Evolutionary conservation across 139 green algal genomes (phyloP).

Genomic region (Edaphochlamys debaryana): DNA sequence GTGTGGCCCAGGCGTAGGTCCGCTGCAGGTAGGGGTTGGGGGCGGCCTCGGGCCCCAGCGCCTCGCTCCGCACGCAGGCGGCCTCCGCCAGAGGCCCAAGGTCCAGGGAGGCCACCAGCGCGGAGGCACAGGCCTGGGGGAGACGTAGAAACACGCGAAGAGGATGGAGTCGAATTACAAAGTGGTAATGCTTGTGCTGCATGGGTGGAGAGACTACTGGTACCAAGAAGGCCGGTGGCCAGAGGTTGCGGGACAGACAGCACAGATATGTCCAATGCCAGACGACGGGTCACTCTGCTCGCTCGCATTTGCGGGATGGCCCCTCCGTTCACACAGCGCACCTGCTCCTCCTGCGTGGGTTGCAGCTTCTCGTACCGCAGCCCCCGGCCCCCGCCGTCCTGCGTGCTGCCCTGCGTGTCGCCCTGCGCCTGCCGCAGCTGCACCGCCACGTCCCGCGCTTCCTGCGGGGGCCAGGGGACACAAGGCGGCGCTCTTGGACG

Average conservation of each 20-base stretch:
- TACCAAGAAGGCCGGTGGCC: too few species aligned
- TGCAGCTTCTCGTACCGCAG: constrained; percentile 30
- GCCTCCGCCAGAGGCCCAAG: neutral
- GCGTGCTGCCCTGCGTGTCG: neutral
- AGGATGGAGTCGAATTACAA: too few species aligned
- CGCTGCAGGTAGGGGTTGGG: constrained; percentile 14
- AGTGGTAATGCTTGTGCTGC: too few species aligned
- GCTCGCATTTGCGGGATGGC: too few species aligned
- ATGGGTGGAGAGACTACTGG: too few species aligned
- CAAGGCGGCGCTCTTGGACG: neutral
- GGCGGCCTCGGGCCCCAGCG: neutral
- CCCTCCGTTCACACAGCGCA: too few species aligned
- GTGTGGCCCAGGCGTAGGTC: neutral
- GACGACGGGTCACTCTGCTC: too few species aligned
- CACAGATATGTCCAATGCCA: too few species aligned
- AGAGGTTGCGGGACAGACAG: too few species aligned
- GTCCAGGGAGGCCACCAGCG: constrained; percentile 1
- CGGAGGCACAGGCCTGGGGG: neutral
- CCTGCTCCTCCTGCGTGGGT: constrained; percentile 10
- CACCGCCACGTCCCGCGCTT: too few species aligned
- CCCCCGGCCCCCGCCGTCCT: neutral
- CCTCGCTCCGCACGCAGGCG: neutral
- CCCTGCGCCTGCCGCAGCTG: neutral
- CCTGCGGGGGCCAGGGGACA: too few species aligned
- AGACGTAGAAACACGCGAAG: too few species aligned